Evolutionary conservation across 306 rosid species (phyloP).

Genomic region (Prunus padus): DNA sequence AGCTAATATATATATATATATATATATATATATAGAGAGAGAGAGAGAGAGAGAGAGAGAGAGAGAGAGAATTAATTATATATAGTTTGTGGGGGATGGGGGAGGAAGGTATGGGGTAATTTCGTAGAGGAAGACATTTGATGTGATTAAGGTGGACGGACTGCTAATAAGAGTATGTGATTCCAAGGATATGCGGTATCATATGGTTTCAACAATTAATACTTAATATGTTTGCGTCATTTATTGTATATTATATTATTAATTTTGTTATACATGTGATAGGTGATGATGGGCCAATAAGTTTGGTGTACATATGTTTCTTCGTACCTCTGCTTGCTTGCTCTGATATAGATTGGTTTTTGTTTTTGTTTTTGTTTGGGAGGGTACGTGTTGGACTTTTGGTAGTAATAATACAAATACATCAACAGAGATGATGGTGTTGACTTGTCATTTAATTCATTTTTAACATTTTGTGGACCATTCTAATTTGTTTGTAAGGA

Average conservation of each 20-base stretch:
- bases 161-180: constrained; percentile 6
- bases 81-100: no score
- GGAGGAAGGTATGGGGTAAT: not conserved
- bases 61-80: no score
- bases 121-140: constrained; percentile 6
- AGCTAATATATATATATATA: no score
- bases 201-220: not conserved
- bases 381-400: not conserved
- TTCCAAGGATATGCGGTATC: constrained; percentile 33
- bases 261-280: no score
- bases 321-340: not conserved
- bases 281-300: no score
- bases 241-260: no score
- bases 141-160: constrained; percentile 24
- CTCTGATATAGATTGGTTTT: not conserved
- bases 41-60: no score
- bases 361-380: not conserved
- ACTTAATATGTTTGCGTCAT: not conserved
- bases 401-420: not conserved
- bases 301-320: not conserved
- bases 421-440: not conserved
- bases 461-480: not conserved
- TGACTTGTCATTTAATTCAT: not conserved
- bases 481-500: no score
- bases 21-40: no score